Evolutionary conservation across 1,284 basidiomycete species (phyloP).

Genomic region (Tetrapyrgos nigripes): DNA sequence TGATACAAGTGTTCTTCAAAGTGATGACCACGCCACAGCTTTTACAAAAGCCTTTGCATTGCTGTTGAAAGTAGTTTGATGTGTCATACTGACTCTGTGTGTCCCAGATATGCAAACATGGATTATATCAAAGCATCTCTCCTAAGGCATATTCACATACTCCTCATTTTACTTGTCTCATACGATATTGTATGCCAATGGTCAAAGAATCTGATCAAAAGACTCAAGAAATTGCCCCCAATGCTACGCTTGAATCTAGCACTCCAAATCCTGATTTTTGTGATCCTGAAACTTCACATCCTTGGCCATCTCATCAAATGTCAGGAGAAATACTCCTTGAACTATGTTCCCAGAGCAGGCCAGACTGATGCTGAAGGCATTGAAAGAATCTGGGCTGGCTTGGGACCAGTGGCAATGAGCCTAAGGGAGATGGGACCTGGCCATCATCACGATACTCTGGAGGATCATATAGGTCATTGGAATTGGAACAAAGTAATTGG

Average conservation of each 20-base stretch:
- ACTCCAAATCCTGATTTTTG: neutral
- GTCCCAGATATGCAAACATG: constrained; percentile 30
- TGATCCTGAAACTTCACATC: constrained; percentile 33
- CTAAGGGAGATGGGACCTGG: constrained; percentile 33
- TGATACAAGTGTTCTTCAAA: too few species aligned
- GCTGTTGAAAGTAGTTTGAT: constrained; percentile 7
- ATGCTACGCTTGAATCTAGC: constrained; percentile 4
- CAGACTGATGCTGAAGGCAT: constrained; percentile 36
- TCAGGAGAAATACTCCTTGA: constrained; percentile 29
- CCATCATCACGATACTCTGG: constrained; percentile 26
- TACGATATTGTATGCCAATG: constrained; percentile 7
- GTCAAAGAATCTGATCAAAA: constrained; percentile 15
- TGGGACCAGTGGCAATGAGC: too few species aligned
- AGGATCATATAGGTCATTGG: constrained; percentile 34
- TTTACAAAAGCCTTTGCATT: too few species aligned
- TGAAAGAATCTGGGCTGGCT: too few species aligned
- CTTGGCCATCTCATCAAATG: constrained; percentile 25
- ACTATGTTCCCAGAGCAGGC: constrained; percentile 20
- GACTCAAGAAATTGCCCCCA: constrained; percentile 17
- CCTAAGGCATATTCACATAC: too few species aligned
- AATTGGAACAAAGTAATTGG: constrained; percentile 34
- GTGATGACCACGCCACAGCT: too few species aligned
- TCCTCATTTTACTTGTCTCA: constrained; percentile 15
- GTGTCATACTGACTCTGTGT: too few species aligned
- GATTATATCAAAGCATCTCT: constrained; percentile 26